Conservation (phyloP, 768 basidiomycete genomes). For the Kwoniella sp. region DNA sequence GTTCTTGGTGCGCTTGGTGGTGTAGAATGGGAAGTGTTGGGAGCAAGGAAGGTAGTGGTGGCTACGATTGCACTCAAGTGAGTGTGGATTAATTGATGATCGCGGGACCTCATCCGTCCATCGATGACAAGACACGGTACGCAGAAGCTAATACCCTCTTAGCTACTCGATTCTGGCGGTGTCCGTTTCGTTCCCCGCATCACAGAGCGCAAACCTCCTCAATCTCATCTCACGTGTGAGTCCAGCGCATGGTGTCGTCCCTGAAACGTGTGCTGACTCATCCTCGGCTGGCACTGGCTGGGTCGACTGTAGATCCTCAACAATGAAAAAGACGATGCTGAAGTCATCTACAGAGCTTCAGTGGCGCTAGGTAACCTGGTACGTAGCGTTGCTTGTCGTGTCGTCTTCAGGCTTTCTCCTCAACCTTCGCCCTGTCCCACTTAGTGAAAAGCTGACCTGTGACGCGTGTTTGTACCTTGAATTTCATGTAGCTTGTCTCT, state of each 20-base stretch:
- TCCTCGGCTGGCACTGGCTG: too few species aligned
- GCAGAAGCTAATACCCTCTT: background rate
- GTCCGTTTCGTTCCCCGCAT: slow-evolving; percentile 27
- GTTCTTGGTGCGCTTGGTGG: slow-evolving; percentile 60
- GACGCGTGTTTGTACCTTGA: background rate
- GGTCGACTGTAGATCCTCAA: slow-evolving; percentile 46
- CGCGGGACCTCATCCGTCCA: too few species aligned
- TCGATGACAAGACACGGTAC: background rate
- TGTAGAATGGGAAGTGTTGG: slow-evolving; percentile 65
- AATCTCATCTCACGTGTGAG: slow-evolving; percentile 44
- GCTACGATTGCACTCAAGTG: slow-evolving; percentile 89
- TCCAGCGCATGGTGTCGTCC: background rate
- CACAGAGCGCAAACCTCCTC: slow-evolving; percentile 27
- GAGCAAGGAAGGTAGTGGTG: slow-evolving; percentile 72
- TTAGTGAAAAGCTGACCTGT: background rate
- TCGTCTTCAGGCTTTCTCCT: background rate
- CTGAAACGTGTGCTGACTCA: background rate
- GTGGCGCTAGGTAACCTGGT: slow-evolving; percentile 54
- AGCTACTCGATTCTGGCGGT: slow-evolving; percentile 54
- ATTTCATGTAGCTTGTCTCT: slow-evolving; percentile 34
- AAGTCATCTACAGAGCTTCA: slow-evolving; percentile 48
- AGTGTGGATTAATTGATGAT: slow-evolving; percentile 49
- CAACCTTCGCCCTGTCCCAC: too few species aligned
- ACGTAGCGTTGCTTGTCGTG: slow-evolving; percentile 15
- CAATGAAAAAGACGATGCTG: slow-evolving; percentile 49